Evolutionary conservation across 202 grass and related monocot genomes (phyloP).

Genomic region (Carex sylvatica): DNA sequence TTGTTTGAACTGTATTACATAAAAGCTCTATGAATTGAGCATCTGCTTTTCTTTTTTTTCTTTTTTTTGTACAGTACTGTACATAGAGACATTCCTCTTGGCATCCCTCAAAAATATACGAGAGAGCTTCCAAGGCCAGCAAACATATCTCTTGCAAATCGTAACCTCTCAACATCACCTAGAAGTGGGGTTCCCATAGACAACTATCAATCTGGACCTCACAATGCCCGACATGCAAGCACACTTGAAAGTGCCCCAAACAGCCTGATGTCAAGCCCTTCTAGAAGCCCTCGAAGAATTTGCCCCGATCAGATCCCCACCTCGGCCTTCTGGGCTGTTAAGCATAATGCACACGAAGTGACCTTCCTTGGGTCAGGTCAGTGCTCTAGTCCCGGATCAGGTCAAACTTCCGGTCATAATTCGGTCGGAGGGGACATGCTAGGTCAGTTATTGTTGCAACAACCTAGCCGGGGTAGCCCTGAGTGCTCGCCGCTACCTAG

Average conservation of each 20-base stretch:
- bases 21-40: not conserved
- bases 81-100: slow-evolving; percentile 49
- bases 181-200: slow-evolving; percentile 37
- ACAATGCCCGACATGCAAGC: slow-evolving; percentile 47
- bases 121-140: slow-evolving; percentile 47
- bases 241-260: slow-evolving; percentile 61
- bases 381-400: slow-evolving; percentile 96
- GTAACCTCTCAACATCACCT: slow-evolving; percentile 61
- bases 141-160: slow-evolving; percentile 48
- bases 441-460: slow-evolving; percentile 83
- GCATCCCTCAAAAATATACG: slow-evolving; percentile 37
- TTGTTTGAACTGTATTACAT: not conserved
- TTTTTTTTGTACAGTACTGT: slow-evolving; percentile 46
- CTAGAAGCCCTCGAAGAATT: slow-evolving; percentile 80
- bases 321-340: slow-evolving; percentile 78
- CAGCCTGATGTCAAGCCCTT: slow-evolving; percentile 90
- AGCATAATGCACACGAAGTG: slow-evolving; percentile 54
- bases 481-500: slow-evolving; percentile 92
- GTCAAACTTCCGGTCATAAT: slow-evolving; percentile 97
- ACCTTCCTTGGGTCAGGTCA: slow-evolving; percentile 91
- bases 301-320: slow-evolving; percentile 88
- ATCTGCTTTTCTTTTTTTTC: not conserved
- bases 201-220: slow-evolving; percentile 51
- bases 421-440: slow-evolving; percentile 96
- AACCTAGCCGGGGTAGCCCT: slow-evolving; percentile 48